A percentile compares a stretch with the other conserved stretches of the same genome.
These are phyloP conservation scores for Fusarium nelsonii DNA, from an alignment of 2,329 filamentous ascomycete species.

Conservation along the genomic window DNA sequence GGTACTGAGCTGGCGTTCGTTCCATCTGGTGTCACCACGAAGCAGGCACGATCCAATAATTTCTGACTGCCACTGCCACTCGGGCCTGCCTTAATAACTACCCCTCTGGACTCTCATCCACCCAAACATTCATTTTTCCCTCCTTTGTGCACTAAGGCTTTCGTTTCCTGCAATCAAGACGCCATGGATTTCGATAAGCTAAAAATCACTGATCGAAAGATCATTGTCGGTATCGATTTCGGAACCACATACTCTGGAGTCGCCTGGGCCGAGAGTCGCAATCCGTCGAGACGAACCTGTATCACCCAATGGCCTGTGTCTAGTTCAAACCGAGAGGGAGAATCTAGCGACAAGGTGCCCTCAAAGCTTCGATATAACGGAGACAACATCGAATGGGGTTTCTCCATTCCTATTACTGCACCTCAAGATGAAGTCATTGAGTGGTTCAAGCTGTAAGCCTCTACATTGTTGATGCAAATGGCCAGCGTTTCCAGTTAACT, in stretches of 20 bases:
- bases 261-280: conserved; percentile 60
- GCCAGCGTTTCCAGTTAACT: conserved; percentile 5
- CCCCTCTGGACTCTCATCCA: neutral
- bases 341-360: conserved; percentile 60
- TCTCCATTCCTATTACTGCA: conserved; percentile 56
- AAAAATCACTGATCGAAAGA: conserved; percentile 53
- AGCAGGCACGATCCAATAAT: neutral
- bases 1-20: neutral
- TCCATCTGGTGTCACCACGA: conserved; percentile 1
- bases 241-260: conserved; percentile 67
- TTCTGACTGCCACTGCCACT: neutral
- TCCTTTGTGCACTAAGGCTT: no score
- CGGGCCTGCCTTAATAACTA: neutral
- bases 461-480: neutral
- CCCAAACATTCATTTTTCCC: neutral
- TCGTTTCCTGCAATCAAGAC: neutral
- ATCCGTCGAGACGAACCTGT: conserved; percentile 52
- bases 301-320: conserved; percentile 60
- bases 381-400: conserved; percentile 59
- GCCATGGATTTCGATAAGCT: conserved; percentile 55
- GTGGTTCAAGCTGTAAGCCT: conserved; percentile 63
- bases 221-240: conserved; percentile 66
- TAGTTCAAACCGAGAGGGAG: conserved; percentile 52
- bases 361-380: conserved; percentile 58
- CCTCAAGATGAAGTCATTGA: conserved; percentile 56